phyloP scores from a whole-genome alignment of 257 asterid species.

The Nicotiana noctiflora region DNA sequence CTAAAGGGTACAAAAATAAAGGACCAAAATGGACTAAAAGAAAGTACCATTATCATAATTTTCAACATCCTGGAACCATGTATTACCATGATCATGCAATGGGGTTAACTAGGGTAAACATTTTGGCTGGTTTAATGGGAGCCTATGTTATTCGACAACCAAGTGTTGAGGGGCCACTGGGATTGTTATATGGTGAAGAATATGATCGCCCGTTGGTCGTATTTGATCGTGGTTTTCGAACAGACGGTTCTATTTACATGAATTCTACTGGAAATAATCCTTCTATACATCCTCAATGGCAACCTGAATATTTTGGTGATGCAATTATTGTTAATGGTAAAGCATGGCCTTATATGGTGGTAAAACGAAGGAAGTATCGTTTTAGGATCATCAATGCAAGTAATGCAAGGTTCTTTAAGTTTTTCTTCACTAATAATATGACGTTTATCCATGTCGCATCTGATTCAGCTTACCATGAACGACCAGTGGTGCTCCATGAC shows the following conservation, averaged over 20 bases:
- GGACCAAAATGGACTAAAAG: conserved; percentile 59
- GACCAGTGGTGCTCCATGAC: conserved; percentile 28
- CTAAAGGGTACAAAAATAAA: conserved; percentile 32
- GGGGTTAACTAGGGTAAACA: conserved; percentile 88
- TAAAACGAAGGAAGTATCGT: conserved; percentile 45
- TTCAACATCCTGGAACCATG: conserved; percentile 77
- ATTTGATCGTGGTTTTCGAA: conserved; percentile 52
- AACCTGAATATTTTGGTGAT: conserved; percentile 84
- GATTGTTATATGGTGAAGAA: conserved; percentile 37
- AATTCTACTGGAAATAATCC: conserved; percentile 70
- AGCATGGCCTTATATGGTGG: conserved; percentile 79
- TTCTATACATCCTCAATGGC: conserved; percentile 80
- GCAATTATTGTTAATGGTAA: conserved; percentile 77
- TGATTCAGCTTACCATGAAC: conserved; percentile 57
- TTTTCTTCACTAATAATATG: conserved; percentile 42
- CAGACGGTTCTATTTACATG: conserved; percentile 70
- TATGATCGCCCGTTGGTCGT: conserved; percentile 59
- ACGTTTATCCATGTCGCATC: conserved; percentile 56
- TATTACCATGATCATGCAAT: conserved; percentile 95
- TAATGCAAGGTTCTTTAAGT: conserved; percentile 71
- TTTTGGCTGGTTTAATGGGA: conserved; percentile 74
- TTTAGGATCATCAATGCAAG: conserved; percentile 75
- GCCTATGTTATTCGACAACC: conserved; percentile 64
- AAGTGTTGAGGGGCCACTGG: conserved; percentile 40
- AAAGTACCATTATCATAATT: conserved; percentile 52